A percentile compares a stretch with the other conserved stretches of the same genome.
Conservation (phyloP, 768 basidiomycete species). For the Lactifluus subvellereus region DNA sequence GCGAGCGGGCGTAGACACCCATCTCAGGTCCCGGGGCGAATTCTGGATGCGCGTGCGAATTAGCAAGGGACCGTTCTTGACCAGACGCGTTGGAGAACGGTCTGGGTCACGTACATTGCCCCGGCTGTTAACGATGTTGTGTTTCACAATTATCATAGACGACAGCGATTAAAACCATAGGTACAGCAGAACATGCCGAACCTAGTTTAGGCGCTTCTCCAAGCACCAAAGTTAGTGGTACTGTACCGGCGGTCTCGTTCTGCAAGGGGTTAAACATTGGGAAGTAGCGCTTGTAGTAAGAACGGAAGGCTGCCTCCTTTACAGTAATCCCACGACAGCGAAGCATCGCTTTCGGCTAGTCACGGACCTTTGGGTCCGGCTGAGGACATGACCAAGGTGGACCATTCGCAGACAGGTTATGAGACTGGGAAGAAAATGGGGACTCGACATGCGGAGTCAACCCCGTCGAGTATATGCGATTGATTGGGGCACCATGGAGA, state of each 20-base stretch:
- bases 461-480: neutral
- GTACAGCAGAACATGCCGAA: neutral
- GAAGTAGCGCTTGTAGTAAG: neutral
- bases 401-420: neutral
- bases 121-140: neutral
- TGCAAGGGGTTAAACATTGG: neutral
- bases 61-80: neutral
- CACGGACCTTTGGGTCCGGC: constrained; percentile 8
- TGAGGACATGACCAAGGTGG: neutral
- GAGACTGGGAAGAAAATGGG: neutral
- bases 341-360: neutral
- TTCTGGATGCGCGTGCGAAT: constrained; percentile 5
- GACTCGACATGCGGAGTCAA: neutral
- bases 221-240: neutral
- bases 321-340: neutral
- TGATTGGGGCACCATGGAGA: neutral
- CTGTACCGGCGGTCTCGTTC: neutral
- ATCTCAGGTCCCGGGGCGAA: constrained; percentile 4
- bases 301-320: neutral
- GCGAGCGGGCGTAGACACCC: neutral
- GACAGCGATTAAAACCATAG: neutral
- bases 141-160: neutral
- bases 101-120: constrained; percentile 8
- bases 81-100: neutral
- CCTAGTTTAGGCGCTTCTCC: neutral